Base-by-base conservation (phyloP, 176 grass and related monocot genomes). In the Dactylis glomerata region DNA sequence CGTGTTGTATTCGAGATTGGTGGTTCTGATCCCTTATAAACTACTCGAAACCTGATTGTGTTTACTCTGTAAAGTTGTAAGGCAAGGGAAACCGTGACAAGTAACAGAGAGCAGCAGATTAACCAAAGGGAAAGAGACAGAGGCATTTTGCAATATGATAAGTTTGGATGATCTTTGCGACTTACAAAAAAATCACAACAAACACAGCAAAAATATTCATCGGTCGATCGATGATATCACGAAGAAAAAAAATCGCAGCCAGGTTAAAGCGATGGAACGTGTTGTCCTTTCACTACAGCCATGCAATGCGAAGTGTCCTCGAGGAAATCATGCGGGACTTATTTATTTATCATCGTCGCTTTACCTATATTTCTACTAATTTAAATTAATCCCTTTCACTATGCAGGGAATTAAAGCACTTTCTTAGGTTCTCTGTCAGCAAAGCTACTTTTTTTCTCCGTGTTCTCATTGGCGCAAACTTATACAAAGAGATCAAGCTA, bases 261-360 rank as follows among this genome's bases (percentile, higher is more conserved):
- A 23, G 15, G 16, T 73, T 8, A 62, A 22, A 88, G 80, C 73
- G 63, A 88, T n/a, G 71, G 22, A 50, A 52, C 12, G 40, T 40
- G 58, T 49, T 38, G 68, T 37, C 80, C 68, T 83, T 77, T 82
- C 27, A 30, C 26, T n/a, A 8, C 77, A 88, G 10, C 23, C 77
- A 86, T 69, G 79, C 76, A 49, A 49, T 31, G 69, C 50, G 32
- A 51, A 81, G 70, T 77, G 49, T 70, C 70, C 82, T 71, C 83
- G 77, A 62, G 82, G 70, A 89, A 85, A 85, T 81, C 82, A 77
- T 81, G 70, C 1, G 3, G 3, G 36, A 1, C 11, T 15, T 55
- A 23, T 61, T 27, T 54, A 30, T 68, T 34, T 38, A 1, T 23
- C 40, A 82, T 77, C 15, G 19, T n/a, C 66, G 34, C 66, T n/a